These are phyloP conservation scores for Saccharomycopsis vini DNA, from an alignment of 805 yeast genomes.

Conservation along the genomic window DNA sequence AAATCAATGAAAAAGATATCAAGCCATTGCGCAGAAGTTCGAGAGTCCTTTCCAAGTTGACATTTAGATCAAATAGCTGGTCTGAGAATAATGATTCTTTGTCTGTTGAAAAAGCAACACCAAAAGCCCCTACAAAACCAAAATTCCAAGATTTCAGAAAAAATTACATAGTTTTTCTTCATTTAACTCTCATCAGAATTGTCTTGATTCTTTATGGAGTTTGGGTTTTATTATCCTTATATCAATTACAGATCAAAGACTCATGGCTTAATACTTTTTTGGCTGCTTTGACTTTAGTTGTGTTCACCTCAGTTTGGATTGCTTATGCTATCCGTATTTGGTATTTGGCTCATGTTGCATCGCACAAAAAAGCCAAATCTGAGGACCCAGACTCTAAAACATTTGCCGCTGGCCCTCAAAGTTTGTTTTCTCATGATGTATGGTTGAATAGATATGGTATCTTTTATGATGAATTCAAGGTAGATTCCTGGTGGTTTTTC, in stretches of 20 bases:
- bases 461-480: slow-evolving; percentile 26
- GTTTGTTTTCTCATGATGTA: slow-evolving; percentile 24
- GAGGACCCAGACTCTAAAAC: not conserved
- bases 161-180: slow-evolving; percentile 21
- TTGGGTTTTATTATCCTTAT: slow-evolving; percentile 25
- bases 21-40: not conserved
- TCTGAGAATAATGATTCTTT: too few relatives aligned
- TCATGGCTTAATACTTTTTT: slow-evolving; percentile 26
- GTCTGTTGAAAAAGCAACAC: too few relatives aligned
- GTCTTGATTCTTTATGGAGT: slow-evolving; percentile 26
- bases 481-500: slow-evolving; percentile 28
- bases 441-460: slow-evolving; percentile 27
- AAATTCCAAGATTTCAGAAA: slow-evolving; percentile 21
- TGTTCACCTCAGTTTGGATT: slow-evolving; percentile 22
- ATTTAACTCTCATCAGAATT: slow-evolving; percentile 23
- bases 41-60: not conserved
- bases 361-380: slow-evolving; percentile 9
- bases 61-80: too few relatives aligned
- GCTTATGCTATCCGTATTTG: slow-evolving; percentile 23
- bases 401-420: slow-evolving; percentile 12
- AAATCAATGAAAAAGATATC: slow-evolving; percentile 3
- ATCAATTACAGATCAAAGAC: slow-evolving; percentile 26
- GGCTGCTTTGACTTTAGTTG: slow-evolving; percentile 25
- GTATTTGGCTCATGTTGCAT: slow-evolving; percentile 22
- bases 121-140: slow-evolving; percentile 11